Conservation (phyloP, 257 asterid genomes). For the Solanum phureja region DNA sequence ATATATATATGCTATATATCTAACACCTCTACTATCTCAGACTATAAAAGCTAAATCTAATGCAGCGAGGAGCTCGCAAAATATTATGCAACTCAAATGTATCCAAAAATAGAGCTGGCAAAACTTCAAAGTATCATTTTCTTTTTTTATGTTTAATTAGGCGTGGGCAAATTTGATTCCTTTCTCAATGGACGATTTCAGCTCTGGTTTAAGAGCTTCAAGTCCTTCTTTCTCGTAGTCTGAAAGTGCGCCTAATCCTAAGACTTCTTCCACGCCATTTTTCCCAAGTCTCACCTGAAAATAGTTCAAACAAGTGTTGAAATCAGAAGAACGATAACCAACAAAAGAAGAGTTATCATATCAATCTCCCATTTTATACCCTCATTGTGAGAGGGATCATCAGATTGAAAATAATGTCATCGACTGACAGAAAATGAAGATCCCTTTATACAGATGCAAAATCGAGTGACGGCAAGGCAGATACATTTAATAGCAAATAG, state of each 20-base stretch:
- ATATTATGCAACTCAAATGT: not conserved
- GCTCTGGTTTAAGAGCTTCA: conserved; percentile 61
- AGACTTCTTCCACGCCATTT: conserved; percentile 74
- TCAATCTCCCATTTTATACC: not conserved
- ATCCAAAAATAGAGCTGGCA: conserved; percentile 11
- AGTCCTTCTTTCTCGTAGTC: conserved; percentile 68
- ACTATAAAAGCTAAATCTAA: not conserved
- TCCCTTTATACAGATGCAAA: not conserved
- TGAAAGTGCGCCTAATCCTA: conserved; percentile 56
- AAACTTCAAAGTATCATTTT: not conserved
- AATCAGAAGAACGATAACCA: not conserved
- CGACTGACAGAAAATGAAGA: not conserved
- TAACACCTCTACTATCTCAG: not conserved
- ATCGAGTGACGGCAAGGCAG: not conserved
- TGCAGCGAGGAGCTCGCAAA: not conserved
- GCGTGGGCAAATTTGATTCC: conserved; percentile 49
- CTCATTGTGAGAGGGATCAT: not conserved
- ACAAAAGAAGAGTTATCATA: not conserved
- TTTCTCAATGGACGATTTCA: conserved; percentile 66
- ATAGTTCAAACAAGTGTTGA: not conserved
- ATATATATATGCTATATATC: not conserved
- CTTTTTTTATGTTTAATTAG: conserved; percentile 10
- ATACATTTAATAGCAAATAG: not conserved
- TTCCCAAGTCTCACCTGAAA: conserved; percentile 75
- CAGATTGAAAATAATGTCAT: not conserved